phyloP scores from a whole-genome alignment of 176 grass and related monocot species.

The Panicum miliaceum region DNA sequence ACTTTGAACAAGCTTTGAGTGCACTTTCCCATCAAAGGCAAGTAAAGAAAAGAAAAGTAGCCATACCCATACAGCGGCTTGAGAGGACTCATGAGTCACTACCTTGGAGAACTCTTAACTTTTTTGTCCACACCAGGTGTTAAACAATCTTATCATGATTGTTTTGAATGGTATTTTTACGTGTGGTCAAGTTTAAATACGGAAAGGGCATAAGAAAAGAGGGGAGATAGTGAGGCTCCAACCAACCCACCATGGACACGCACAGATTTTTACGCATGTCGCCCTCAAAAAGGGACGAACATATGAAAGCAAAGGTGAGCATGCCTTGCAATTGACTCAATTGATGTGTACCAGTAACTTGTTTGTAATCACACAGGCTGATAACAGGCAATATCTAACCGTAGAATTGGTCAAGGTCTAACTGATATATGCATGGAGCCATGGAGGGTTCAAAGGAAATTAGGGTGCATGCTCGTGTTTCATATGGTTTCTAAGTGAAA shows the following conservation, averaged over 20 bases:
- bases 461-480: background rate
- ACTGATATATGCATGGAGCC: background rate
- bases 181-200: constrained; percentile 33
- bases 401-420: constrained; percentile 3
- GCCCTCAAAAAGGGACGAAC: constrained; percentile 24
- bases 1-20: constrained; percentile 55
- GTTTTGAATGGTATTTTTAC: constrained; percentile 34
- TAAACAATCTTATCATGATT: constrained; percentile 38
- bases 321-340: constrained; percentile 34
- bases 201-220: constrained; percentile 25
- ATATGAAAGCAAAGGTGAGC: constrained; percentile 24
- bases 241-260: constrained; percentile 43
- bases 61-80: background rate
- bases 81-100: constrained; percentile 52
- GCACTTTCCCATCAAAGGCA: constrained; percentile 64
- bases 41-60: constrained; percentile 30
- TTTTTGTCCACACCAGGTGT: constrained; percentile 18
- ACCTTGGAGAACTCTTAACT: constrained; percentile 33
- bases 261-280: constrained; percentile 30
- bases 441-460: background rate
- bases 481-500: background rate
- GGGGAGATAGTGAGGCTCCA: constrained; percentile 35
- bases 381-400: background rate
- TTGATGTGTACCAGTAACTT: constrained; percentile 30
- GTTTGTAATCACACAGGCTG: constrained; percentile 2